Percentiles rank a stretch among this genome's conserved stretches.
Evolutionary conservation across 2,329 filamentous ascomycete genomes (phyloP).

Genomic region (Phaeosphaeria sp.): DNA sequence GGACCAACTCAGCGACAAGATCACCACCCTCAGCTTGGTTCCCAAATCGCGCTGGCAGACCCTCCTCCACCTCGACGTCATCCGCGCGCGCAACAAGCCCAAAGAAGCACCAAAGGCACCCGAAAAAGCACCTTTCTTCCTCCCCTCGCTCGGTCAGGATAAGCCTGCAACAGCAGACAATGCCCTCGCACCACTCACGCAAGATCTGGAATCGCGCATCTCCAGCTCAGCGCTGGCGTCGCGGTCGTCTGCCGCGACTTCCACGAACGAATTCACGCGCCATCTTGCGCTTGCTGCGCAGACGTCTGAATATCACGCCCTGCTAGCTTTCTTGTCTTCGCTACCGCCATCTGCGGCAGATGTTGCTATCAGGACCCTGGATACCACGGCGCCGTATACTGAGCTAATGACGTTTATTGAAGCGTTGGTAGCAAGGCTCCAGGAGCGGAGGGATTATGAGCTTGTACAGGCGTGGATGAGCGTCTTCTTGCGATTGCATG

Average conservation of each 20-base stretch:
- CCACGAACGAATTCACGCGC: slow-evolving; percentile 54
- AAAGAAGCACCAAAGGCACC: slow-evolving; percentile 89
- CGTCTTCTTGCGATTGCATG: slow-evolving; percentile 84
- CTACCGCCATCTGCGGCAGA: slow-evolving; percentile 87
- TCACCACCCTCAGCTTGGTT: slow-evolving; percentile 88
- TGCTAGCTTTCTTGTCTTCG: slow-evolving; percentile 79
- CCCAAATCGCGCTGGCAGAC: slow-evolving; percentile 95
- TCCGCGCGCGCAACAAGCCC: slow-evolving; percentile 91
- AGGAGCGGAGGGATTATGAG: slow-evolving; percentile 81
- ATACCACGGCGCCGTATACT: slow-evolving; percentile 58
- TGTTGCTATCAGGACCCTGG: slow-evolving; percentile 85
- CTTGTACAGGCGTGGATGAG: slow-evolving; percentile 97
- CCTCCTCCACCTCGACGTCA: slow-evolving; percentile 86
- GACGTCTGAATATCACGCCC: slow-evolving; percentile 67
- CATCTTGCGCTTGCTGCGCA: slow-evolving; percentile 56
- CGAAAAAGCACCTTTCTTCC: slow-evolving; percentile 94
- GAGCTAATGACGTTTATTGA: slow-evolving; percentile 81
- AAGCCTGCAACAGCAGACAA: slow-evolving; percentile 19
- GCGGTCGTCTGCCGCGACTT: slow-evolving; percentile 33
- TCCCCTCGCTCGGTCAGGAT: slow-evolving; percentile 68
- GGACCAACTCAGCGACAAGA: slow-evolving; percentile 80
- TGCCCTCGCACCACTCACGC: slow-evolving; percentile 14
- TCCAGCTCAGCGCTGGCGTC: slow-evolving; percentile 41
- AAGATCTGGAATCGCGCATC: slow-evolving; percentile 39
- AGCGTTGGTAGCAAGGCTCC: slow-evolving; percentile 76